phyloP scores from a whole-genome alignment of 495 filamentous ascomycete genomes.

The Penicillium paradoxum region DNA sequence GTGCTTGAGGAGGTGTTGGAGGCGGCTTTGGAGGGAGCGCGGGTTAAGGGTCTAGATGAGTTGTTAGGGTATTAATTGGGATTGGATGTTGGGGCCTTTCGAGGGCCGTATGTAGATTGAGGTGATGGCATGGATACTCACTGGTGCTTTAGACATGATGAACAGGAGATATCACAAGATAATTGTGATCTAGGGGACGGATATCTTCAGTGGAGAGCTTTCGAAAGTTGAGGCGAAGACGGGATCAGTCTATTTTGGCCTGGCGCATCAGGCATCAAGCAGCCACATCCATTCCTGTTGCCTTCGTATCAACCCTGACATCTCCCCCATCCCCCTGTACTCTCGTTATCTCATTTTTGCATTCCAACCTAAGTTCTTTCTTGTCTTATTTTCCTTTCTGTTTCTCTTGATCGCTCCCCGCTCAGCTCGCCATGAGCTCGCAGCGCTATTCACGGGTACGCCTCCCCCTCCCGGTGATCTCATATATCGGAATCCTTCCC shows the following conservation, averaged over 20 bases:
- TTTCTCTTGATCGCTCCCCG: slow-evolving; percentile 20
- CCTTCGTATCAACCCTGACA: slow-evolving; percentile 15
- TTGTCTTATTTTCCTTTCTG: slow-evolving; percentile 14
- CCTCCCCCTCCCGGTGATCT: slow-evolving; percentile 25
- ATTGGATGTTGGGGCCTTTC: neutral
- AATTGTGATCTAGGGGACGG: neutral
- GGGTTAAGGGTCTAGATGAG: slow-evolving; percentile 31
- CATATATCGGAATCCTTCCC: slow-evolving; percentile 11
- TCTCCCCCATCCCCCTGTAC: slow-evolving; percentile 17
- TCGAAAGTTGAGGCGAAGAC: neutral
- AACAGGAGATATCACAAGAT: neutral
- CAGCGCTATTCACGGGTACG: slow-evolving; percentile 84
- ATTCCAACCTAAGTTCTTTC: slow-evolving; percentile 15
- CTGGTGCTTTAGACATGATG: slow-evolving; percentile 30
- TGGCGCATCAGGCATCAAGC: slow-evolving; percentile 13
- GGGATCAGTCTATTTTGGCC: slow-evolving; percentile 11
- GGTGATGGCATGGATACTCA: no score
- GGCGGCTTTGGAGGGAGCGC: slow-evolving; percentile 55
- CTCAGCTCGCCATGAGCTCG: slow-evolving; percentile 62
- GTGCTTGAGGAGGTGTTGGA: slow-evolving; percentile 52
- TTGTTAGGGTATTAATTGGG: slow-evolving; percentile 12
- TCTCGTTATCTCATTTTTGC: slow-evolving; percentile 12
- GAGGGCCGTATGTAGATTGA: neutral
- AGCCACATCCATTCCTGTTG: slow-evolving; percentile 17
- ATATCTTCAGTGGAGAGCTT: neutral